Conservation (phyloP, 305 asterid genomes). For the Solanum aculeatissimum region DNA sequence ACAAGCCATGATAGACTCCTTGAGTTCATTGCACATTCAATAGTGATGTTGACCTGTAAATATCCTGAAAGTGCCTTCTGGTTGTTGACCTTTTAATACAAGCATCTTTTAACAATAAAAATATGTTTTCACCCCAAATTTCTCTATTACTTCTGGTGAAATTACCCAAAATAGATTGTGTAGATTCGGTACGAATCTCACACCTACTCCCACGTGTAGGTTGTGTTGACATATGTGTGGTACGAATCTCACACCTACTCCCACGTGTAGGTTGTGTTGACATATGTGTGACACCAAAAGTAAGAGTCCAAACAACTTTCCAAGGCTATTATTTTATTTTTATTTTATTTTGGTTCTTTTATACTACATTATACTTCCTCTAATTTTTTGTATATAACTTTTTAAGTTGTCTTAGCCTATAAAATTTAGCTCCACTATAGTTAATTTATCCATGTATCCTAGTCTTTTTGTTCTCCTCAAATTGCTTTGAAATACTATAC, state of each 20-base stretch:
- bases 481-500: not conserved
- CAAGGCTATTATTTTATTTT: not conserved
- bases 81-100: not conserved
- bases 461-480: not conserved
- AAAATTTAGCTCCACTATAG: not conserved
- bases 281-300: not conserved
- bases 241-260: rapidly evolving
- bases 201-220: not conserved
- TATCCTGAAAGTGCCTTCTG: not conserved
- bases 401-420: not conserved
- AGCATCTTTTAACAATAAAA: not conserved
- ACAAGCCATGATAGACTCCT: not conserved
- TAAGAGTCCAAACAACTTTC: not conserved
- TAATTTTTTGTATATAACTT: not conserved
- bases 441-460: not conserved
- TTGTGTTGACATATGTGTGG: not conserved
- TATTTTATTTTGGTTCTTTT: not conserved
- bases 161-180: not conserved
- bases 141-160: not conserved
- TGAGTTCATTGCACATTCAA: not conserved
- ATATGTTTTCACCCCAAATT: not conserved
- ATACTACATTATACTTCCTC: not conserved
- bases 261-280: not conserved
- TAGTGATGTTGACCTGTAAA: not conserved
- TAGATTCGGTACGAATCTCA: not conserved